Percentiles rank a stretch among this genome's conserved stretches.
Evolutionary conservation across 1,139 yeast genomes (phyloP).

Genomic region (Pichia sp.): DNA sequence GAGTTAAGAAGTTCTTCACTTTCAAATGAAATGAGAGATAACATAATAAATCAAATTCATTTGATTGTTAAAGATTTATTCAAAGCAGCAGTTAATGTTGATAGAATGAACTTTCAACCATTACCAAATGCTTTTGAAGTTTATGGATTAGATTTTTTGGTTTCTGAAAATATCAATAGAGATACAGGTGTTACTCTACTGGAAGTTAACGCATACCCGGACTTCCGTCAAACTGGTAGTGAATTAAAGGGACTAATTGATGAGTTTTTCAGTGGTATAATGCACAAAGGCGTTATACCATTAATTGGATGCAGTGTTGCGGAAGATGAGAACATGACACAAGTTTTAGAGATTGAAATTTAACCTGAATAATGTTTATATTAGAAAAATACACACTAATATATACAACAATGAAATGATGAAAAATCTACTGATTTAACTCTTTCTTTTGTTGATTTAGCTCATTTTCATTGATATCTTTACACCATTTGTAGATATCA

Average conservation of each 20-base stretch:
- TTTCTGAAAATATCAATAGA: constrained; percentile 41
- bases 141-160: constrained; percentile 82
- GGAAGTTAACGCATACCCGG: constrained; percentile 93
- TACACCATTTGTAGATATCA: constrained; percentile 72
- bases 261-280: constrained; percentile 49
- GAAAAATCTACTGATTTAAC: constrained; percentile 20
- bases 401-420: background rate
- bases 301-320: constrained; percentile 26
- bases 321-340: constrained; percentile 26
- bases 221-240: constrained; percentile 89
- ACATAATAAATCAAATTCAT: constrained; percentile 51
- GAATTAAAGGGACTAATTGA: constrained; percentile 60
- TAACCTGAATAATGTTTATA: background rate
- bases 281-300: constrained; percentile 36
- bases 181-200: constrained; percentile 45
- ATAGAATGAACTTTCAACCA: constrained; percentile 86
- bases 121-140: constrained; percentile 75
- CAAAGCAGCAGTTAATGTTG: constrained; percentile 73
- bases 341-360: constrained; percentile 32
- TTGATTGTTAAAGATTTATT: constrained; percentile 65
- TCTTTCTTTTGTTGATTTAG: constrained; percentile 29
- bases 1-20: constrained; percentile 51
- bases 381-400: background rate
- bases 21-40: constrained; percentile 31
- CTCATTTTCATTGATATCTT: constrained; percentile 71